Evolutionary conservation across 345 rosid genomes (phyloP).

Genomic region (Eucalyptus polyanthemos): DNA sequence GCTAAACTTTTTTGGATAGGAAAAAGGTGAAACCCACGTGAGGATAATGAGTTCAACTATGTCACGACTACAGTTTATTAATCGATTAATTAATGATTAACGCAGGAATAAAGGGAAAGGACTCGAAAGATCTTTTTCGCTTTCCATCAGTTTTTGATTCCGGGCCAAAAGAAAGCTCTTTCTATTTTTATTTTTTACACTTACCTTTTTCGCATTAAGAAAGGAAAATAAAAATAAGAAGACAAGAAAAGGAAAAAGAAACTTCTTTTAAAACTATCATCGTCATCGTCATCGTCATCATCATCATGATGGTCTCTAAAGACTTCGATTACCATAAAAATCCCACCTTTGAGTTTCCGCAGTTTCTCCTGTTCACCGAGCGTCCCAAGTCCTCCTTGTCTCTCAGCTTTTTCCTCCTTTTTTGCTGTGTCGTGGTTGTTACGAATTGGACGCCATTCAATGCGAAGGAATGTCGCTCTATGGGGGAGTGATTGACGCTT

Average conservation of each 20-base stretch:
- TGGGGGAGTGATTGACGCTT: background rate
- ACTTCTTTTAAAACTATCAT: background rate
- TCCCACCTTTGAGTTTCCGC: background rate
- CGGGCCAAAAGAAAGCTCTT: background rate
- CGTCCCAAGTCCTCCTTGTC: background rate
- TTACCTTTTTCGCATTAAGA: background rate
- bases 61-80: background rate
- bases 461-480: background rate
- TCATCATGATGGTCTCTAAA: background rate
- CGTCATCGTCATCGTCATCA: background rate
- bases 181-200: background rate
- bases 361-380: background rate
- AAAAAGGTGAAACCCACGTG: background rate
- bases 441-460: background rate
- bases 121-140: background rate
- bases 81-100: background rate
- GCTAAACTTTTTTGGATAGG: background rate
- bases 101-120: background rate
- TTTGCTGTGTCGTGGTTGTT: background rate
- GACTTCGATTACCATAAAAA: background rate
- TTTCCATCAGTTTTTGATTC: background rate
- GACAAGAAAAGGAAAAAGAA: background rate
- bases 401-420: background rate
- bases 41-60: background rate
- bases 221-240: background rate